Conservation (phyloP, 2,329 filamentous ascomycete species). For the Xylaria hypoxylon region DNA sequence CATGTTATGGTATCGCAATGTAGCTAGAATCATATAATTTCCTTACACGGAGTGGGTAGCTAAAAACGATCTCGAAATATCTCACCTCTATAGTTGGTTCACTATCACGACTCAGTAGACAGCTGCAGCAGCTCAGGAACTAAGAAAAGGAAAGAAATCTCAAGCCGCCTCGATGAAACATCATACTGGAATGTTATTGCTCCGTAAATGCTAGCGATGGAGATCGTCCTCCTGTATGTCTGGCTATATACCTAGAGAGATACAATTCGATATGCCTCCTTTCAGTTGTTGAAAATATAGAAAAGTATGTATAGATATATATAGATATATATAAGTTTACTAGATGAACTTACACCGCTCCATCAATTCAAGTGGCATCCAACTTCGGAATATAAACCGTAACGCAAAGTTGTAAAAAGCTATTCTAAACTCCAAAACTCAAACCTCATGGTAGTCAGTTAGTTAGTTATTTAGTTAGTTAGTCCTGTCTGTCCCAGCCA, state of each 20-base stretch:
- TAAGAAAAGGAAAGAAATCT: too few relatives aligned
- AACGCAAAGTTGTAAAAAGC: not conserved
- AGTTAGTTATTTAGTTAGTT: not conserved
- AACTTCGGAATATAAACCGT: not conserved
- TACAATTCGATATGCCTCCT: slow-evolving; percentile 5
- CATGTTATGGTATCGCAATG: too few relatives aligned
- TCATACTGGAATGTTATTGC: not conserved
- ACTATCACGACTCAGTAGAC: too few relatives aligned
- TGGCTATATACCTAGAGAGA: not conserved
- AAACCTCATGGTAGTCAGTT: not conserved
- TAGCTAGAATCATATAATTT: too few relatives aligned
- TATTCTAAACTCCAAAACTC: not conserved
- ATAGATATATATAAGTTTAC: not conserved
- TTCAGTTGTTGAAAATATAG: slow-evolving; percentile 14
- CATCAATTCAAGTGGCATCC: not conserved
- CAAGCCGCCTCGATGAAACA: too few relatives aligned
- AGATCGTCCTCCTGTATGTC: slow-evolving; percentile 7
- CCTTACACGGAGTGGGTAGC: too few relatives aligned
- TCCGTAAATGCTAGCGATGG: not conserved
- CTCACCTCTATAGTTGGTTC: too few relatives aligned
- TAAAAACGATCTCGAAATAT: too few relatives aligned
- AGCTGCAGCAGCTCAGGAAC: too few relatives aligned
- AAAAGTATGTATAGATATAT: not conserved
- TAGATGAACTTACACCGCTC: not conserved
- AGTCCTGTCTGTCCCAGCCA: not conserved